A percentile compares a stretch with the other conserved stretches of the same genome.
Evolutionary conservation across 805 yeast genomes (phyloP).

Genomic region (Metschnikowia dekortorum): DNA sequence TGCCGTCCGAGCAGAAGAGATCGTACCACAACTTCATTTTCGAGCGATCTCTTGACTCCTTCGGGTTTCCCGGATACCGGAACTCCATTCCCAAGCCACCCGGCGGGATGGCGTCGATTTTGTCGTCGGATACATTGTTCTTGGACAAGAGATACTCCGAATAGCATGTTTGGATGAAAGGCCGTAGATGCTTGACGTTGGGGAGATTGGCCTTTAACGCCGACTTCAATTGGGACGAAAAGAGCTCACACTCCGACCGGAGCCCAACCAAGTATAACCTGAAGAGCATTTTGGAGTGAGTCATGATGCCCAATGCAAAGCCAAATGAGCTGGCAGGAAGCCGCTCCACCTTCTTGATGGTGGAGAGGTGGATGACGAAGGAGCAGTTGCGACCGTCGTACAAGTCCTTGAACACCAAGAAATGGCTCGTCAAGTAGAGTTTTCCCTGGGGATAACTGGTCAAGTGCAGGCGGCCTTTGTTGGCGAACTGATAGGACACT

Average conservation of each 20-base stretch:
- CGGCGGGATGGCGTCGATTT: constrained; percentile 51
- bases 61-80: constrained; percentile 87
- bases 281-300: constrained; percentile 61
- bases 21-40: constrained; percentile 94
- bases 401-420: constrained; percentile 66
- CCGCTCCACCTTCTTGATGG: constrained; percentile 81
- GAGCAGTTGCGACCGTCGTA: constrained; percentile 66
- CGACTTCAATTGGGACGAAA: constrained; percentile 64
- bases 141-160: constrained; percentile 77
- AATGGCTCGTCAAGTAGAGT: constrained; percentile 70
- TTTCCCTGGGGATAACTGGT: constrained; percentile 48
- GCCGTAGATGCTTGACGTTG: constrained; percentile 56
- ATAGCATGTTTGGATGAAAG: constrained; percentile 67
- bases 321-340: constrained; percentile 71
- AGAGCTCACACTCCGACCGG: constrained; percentile 72
- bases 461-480: constrained; percentile 20
- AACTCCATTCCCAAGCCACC: constrained; percentile 86
- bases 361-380: constrained; percentile 67
- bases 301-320: constrained; percentile 68
- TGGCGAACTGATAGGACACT: constrained; percentile 27
- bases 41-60: constrained; percentile 69
- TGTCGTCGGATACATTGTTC: constrained; percentile 43
- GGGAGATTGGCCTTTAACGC: constrained; percentile 60
- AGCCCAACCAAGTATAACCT: constrained; percentile 75
- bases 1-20: constrained; percentile 76